Conservation (phyloP, 129 eudicot genomes). For the Scalesia atractyloides region DNA sequence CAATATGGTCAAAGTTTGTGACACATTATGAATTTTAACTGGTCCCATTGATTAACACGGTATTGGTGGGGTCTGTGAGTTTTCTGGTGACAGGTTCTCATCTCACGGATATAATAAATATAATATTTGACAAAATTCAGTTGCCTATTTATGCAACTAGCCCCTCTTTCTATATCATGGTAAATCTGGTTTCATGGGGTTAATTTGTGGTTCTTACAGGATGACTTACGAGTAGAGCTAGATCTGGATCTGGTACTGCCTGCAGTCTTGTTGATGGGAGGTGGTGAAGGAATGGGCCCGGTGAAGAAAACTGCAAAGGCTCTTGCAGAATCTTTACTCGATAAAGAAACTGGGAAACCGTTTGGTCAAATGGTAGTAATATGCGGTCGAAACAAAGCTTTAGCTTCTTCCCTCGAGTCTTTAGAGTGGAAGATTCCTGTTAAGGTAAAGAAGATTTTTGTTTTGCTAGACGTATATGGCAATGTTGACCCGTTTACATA, state of each 20-base stretch:
- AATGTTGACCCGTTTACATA: background rate
- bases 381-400: constrained; percentile 75
- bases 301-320: constrained; percentile 91
- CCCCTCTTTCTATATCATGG: background rate
- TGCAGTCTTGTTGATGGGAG: constrained; percentile 95
- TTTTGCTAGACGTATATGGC: background rate
- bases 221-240: constrained; percentile 75
- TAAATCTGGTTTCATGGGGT: constrained; percentile 9
- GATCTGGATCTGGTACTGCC: constrained; percentile 72
- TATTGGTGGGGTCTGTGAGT: too few species aligned
- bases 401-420: constrained; percentile 60
- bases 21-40: too few species aligned
- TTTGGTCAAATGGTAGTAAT: constrained; percentile 69
- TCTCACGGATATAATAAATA: too few species aligned
- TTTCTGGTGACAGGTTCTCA: too few species aligned
- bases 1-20: background rate
- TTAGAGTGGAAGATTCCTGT: constrained; percentile 80
- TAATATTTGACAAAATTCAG: background rate
- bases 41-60: too few species aligned
- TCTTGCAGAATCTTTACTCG: constrained; percentile 65
- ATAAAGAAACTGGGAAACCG: constrained; percentile 54
- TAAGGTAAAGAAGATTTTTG: constrained; percentile 48
- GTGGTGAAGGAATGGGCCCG: constrained; percentile 99
- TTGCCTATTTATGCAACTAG: background rate
- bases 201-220: constrained; percentile 41